A percentile compares a stretch with the other conserved stretches of the same genome.
phyloP scores from a whole-genome alignment of 441 rosid genomes.

The Erysimum pusillum region DNA sequence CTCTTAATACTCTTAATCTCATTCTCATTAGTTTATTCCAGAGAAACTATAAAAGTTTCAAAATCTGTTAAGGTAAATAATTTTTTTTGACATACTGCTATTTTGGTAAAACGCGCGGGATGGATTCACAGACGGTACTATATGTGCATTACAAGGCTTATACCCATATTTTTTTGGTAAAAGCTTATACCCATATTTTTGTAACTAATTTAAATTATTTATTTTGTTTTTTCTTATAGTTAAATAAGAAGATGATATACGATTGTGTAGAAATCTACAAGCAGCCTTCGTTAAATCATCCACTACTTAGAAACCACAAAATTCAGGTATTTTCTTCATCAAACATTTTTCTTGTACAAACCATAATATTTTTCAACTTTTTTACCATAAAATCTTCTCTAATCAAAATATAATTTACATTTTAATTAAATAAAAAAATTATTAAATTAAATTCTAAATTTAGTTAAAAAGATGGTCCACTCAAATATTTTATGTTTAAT shows the following conservation, averaged over 20 bases:
- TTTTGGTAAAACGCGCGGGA: too few species aligned
- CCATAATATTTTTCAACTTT: too few species aligned
- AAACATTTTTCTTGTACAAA: background rate
- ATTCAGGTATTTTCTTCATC: constrained; percentile 4
- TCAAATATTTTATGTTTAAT: background rate
- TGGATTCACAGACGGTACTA: too few species aligned
- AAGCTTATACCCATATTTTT: too few species aligned
- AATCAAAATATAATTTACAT: too few species aligned
- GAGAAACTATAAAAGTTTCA: background rate
- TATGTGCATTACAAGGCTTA: too few species aligned
- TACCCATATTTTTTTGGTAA: background rate
- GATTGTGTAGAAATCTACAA: constrained; percentile 21
- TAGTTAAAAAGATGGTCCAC: too few species aligned
- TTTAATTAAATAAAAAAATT: too few species aligned
- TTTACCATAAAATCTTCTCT: too few species aligned
- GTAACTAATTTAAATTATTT: background rate
- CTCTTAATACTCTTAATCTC: background rate
- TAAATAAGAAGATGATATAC: constrained; percentile 14
- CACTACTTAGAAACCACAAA: constrained; percentile 17
- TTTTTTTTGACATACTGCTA: too few species aligned
- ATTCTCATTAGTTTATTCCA: background rate
- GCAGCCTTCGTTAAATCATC: constrained; percentile 22
- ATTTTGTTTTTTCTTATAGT: background rate
- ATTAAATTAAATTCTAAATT: too few species aligned
- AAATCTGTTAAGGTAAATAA: constrained; percentile 21